phyloP scores from a whole-genome alignment of 495 filamentous ascomycete genomes.

The Penicillium coffeae region DNA sequence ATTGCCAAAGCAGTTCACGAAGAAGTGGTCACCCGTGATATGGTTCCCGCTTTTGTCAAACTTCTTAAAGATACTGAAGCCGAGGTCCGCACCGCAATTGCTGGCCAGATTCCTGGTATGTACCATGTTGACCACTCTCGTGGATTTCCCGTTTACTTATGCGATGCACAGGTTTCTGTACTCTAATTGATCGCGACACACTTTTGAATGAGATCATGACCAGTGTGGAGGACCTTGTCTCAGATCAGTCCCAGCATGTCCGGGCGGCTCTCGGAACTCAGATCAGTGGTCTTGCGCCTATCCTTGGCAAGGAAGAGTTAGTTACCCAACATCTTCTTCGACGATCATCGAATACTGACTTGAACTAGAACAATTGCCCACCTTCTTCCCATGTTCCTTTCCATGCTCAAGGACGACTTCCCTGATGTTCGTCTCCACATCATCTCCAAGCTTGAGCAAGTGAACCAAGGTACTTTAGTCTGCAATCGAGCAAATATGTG shows the following conservation, averaged over 20 bases:
- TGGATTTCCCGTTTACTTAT: constrained; percentile 5
- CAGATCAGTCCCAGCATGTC: constrained; percentile 94
- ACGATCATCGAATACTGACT: background rate
- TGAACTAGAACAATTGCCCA: constrained; percentile 79
- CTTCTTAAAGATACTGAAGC: constrained; percentile 95
- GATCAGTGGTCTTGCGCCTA: constrained; percentile 94
- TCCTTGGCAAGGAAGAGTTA: constrained; percentile 95
- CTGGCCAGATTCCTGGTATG: constrained; percentile 90
- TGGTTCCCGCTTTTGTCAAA: constrained; percentile 96
- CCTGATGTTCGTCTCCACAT: constrained; percentile 97
- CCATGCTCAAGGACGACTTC: constrained; percentile 99
- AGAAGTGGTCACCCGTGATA: constrained; percentile 87
- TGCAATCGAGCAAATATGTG: background rate
- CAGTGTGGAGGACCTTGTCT: constrained; percentile 91
- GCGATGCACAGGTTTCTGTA: constrained; percentile 72
- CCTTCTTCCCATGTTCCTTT: constrained; percentile 96
- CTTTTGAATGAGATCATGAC: constrained; percentile 97
- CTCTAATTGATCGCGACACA: constrained; percentile 75
- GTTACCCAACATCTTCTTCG: background rate
- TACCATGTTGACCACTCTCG: constrained; percentile 5
- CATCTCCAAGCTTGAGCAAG: constrained; percentile 95
- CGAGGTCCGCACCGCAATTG: constrained; percentile 94
- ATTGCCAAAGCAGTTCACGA: constrained; percentile 98
- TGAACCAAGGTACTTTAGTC: constrained; percentile 75
- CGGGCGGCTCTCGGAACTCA: constrained; percentile 93